phyloP scores from a whole-genome alignment of 305 asterid species.

The Nicotiana rustica region DNA sequence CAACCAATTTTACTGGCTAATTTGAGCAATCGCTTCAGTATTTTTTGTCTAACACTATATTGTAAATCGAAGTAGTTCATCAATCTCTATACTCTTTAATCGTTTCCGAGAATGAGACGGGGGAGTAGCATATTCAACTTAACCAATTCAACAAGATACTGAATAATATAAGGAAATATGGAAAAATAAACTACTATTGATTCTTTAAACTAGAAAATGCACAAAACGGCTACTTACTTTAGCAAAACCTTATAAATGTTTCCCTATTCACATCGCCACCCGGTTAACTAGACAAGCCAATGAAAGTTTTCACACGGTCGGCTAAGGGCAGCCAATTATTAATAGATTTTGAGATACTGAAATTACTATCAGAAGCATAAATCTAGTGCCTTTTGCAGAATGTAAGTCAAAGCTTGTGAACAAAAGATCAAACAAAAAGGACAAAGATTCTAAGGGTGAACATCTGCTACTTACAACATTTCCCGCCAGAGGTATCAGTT shows the following conservation, averaged over 20 bases:
- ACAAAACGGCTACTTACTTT: background rate
- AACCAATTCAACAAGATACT: background rate
- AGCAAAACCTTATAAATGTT: background rate
- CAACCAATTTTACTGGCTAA: conserved; percentile 14
- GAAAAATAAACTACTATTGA: background rate
- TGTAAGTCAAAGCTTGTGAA: background rate
- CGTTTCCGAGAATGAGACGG: background rate
- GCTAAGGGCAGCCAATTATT: background rate
- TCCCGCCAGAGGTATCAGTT: conserved; percentile 53
- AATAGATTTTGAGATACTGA: background rate
- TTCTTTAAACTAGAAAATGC: conserved; percentile 6
- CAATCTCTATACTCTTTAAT: background rate
- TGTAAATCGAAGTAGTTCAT: background rate
- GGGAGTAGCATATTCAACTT: background rate
- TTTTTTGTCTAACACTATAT: background rate
- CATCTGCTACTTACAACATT: conserved; percentile 61
- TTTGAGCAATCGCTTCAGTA: background rate
- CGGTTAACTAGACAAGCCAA: background rate
- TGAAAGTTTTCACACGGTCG: background rate
- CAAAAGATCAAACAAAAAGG: conserved; percentile 32
- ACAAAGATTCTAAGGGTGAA: conserved; percentile 9
- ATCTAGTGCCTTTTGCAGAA: conserved; percentile 19
- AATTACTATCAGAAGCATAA: conserved; percentile 20
- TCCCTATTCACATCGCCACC: background rate
- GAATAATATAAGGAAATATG: background rate